These are phyloP conservation scores for Aureobasidium namibiae DNA, from an alignment of 2,329 filamentous ascomycete species.

Conservation along the genomic window DNA sequence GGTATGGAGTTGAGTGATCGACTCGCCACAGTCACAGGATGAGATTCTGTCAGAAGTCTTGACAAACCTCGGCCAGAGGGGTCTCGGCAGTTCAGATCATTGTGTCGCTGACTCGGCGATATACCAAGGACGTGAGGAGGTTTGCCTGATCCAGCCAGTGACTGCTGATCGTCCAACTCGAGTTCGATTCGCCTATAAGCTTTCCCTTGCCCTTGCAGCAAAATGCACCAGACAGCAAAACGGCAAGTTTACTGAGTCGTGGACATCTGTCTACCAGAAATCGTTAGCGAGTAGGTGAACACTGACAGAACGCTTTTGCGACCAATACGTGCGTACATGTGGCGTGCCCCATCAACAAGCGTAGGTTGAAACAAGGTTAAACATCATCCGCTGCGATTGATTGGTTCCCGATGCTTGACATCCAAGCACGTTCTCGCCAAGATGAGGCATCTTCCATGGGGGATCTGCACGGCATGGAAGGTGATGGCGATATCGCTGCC, in stretches of 20 bases:
- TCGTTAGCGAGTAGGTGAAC: too few relatives aligned
- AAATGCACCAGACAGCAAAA: background rate
- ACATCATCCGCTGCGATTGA: background rate
- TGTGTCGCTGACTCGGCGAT: background rate
- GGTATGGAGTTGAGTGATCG: background rate
- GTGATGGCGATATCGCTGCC: background rate
- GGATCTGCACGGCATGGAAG: background rate
- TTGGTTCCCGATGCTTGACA: background rate
- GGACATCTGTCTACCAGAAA: constrained; percentile 2
- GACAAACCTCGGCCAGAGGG: background rate
- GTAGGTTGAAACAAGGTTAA: constrained; percentile 5
- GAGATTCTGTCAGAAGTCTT: background rate
- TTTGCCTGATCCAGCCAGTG: background rate
- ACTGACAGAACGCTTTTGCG: background rate
- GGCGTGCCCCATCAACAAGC: background rate
- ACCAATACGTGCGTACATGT: background rate
- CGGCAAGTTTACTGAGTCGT: background rate
- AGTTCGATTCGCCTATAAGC: background rate
- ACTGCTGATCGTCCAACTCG: background rate
- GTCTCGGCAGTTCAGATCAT: background rate
- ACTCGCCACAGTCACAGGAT: background rate
- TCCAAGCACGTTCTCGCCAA: background rate
- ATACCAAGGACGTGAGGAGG: background rate
- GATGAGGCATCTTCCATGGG: background rate
- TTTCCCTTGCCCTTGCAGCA: background rate